Evolutionary conservation across 495 filamentous ascomycete genomes (phyloP), one percentile per base, ranked within the genome.

Genomic region (Aspergillus nidulans): DNA sequence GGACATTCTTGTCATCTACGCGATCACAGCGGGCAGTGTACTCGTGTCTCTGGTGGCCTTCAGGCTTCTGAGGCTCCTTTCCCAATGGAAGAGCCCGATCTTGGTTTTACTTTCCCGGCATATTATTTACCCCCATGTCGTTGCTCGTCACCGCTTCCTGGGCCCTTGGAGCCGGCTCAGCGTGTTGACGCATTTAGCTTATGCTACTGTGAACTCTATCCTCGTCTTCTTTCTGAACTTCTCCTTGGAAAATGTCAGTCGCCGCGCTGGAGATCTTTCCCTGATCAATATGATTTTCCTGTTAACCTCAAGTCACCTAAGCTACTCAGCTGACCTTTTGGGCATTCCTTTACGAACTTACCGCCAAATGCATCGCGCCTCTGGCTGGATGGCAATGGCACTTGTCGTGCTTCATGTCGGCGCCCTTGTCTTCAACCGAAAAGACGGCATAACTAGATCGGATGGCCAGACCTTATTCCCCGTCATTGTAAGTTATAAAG

Each of bases 311-410:
- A 54, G 49, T 41, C 49, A 68, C 36, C 58, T 71, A 32, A 59
- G 62, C 57, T 63, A 61, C 21, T 49, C 67, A 5, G 59, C 65
- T 39, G 60, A 64, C 24, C 41, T 69, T 20, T 47, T 69, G n/a
- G 62, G 61, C 10, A 57, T 68, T 30, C 50, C 39, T 10, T 63
- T 38, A 38, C 10, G 10, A 6, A 56, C 43, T 24, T 69, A 52
- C 57, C 55, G 55, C 9, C 38, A 39, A 19, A 60, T 69, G 10
- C 60, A 71, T 53, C 52, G 59, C 23, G 52, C 55, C n/a, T 50
- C 41, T 13, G 62, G 62, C 16, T 67, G 60, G 56, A 63, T 59
- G 45, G 53, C 56, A 24, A 16, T 60, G 36, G 18, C 51, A 46
- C 41, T 68, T 30, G 26, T 30, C 26, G 26, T 30, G n/a, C n/a